phyloP scores from a whole-genome alignment of 78 protist species.

The Creolimax fragrantissima region DNA sequence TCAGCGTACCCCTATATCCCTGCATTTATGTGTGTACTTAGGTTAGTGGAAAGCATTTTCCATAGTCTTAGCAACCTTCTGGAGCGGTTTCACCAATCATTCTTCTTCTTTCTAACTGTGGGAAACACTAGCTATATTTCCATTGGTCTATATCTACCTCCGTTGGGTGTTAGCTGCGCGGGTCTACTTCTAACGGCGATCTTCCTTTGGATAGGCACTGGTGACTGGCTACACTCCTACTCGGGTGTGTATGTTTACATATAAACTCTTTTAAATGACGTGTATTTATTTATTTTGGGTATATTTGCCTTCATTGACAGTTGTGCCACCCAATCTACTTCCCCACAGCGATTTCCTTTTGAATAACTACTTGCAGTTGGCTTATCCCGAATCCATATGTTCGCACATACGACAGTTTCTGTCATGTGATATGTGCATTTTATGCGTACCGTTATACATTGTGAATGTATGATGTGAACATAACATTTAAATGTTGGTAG shows the following conservation, averaged over 20 bases:
- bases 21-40: no score
- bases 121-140: slow-evolving; percentile 38
- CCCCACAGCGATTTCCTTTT: no score
- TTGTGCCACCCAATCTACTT: no score
- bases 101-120: slow-evolving; percentile 54
- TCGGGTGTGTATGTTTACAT: neutral
- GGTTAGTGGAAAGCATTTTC: slow-evolving; percentile 33
- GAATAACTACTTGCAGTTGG: no score
- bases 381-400: no score
- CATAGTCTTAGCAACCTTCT: slow-evolving; percentile 49
- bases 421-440: no score
- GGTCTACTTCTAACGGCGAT: neutral
- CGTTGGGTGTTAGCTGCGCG: neutral
- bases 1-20: no score
- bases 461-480: no score
- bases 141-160: slow-evolving; percentile 62
- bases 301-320: no score
- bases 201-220: neutral
- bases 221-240: neutral
- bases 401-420: no score
- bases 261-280: neutral
- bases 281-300: neutral
- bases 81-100: slow-evolving; percentile 68
- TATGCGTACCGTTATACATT: no score
- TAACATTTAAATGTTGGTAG: no score